phyloP scores from a whole-genome alignment of 2,329 filamentous ascomycete genomes.

The Colletotrichum nymphaeae region DNA sequence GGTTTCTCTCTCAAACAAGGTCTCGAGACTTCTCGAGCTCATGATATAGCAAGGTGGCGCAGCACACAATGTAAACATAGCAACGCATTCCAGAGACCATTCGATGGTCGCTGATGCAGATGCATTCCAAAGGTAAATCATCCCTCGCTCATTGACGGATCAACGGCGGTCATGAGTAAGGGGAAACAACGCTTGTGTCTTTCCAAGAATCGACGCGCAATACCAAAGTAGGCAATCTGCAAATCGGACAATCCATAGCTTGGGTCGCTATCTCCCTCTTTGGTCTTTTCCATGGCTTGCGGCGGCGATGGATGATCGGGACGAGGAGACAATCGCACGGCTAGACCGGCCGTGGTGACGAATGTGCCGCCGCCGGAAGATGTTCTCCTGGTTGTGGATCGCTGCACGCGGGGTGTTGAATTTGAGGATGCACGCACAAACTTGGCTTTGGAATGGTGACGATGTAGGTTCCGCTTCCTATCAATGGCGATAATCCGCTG shows the following conservation, averaged over 20 bases:
- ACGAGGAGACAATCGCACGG: neutral
- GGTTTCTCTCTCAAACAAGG: neutral
- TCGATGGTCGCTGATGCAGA: conserved; percentile 11
- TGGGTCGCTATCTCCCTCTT: neutral
- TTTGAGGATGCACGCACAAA: conserved; percentile 13
- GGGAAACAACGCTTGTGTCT: conserved; percentile 2
- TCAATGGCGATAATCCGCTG: neutral
- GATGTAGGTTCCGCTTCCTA: neutral
- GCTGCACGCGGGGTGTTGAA: conserved; percentile 5
- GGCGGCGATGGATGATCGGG: neutral
- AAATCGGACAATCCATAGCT: neutral
- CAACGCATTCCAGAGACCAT: conserved; percentile 34
- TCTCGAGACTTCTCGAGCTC: conserved; percentile 32
- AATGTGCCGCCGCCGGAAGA: conserved; percentile 11
- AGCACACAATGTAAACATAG: conserved; percentile 10
- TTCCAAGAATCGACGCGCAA: neutral
- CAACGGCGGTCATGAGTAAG: neutral
- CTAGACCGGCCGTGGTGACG: conserved; percentile 10
- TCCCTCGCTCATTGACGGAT: conserved; percentile 25
- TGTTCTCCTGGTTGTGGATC: conserved; percentile 7
- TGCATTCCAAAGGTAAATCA: conserved; percentile 25
- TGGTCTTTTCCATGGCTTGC: neutral
- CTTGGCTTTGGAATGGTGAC: conserved; percentile 22
- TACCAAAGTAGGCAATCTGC: neutral
- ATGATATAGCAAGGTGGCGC: conserved; percentile 32